phyloP scores from a whole-genome alignment of 495 filamentous ascomycete species.

The Jackrogersella multiformis region DNA sequence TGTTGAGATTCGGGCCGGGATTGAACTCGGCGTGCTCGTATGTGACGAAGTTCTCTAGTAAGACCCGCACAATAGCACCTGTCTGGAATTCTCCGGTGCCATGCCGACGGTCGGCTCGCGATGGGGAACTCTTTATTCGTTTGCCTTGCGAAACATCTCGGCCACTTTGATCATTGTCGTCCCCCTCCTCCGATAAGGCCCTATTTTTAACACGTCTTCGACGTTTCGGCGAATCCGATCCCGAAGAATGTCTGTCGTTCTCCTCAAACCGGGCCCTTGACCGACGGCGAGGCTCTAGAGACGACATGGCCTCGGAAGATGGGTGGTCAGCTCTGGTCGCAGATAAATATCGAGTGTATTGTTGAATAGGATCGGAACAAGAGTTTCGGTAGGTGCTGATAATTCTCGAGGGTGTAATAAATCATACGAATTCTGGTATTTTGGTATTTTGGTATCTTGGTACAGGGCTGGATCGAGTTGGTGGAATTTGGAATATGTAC shows the following conservation, averaged over 20 bases:
- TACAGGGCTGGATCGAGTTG: too few species aligned
- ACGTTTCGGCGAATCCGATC: conserved; percentile 43
- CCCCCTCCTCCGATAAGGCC: conserved; percentile 20
- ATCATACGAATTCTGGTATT: neutral
- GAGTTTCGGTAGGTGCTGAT: neutral
- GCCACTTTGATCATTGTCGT: conserved; percentile 11
- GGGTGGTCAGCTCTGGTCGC: neutral
- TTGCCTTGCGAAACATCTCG: conserved; percentile 2
- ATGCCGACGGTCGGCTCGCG: conserved; percentile 8
- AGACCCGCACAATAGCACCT: conserved; percentile 89
- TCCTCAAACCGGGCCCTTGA: conserved; percentile 49
- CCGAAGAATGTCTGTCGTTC: conserved; percentile 44
- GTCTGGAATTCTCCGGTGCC: conserved; percentile 64
- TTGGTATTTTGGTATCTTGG: too few species aligned
- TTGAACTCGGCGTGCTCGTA: conserved; percentile 90
- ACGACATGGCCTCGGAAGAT: conserved; percentile 31
- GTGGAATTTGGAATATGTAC: too few species aligned
- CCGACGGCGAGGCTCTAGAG: conserved; percentile 44
- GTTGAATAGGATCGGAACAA: neutral
- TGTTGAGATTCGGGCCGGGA: conserved; percentile 92
- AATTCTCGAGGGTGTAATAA: neutral
- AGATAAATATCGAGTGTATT: neutral
- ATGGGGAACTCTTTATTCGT: conserved; percentile 25
- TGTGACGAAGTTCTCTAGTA: conserved; percentile 91
- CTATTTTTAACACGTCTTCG: conserved; percentile 16